Percentiles rank a stretch among this genome's conserved stretches.
These are phyloP conservation scores for Chlorophyllum brunneum DNA, from an alignment of 768 basidiomycete genomes.

Conservation along the genomic window DNA sequence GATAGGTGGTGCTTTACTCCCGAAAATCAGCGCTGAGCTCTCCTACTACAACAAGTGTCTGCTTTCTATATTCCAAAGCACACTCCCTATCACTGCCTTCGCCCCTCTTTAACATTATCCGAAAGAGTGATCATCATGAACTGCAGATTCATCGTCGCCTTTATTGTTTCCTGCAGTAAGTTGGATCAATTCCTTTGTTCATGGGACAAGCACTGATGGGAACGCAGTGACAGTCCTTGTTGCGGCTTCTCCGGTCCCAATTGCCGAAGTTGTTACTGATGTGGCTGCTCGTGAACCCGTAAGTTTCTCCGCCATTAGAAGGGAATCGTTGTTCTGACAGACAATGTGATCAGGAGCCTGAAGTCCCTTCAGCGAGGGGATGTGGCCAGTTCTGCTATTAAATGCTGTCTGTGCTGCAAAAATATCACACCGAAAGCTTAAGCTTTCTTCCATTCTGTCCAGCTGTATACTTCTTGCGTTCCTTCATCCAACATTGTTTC, in stretches of 20 bases:
- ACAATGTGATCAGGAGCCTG: neutral
- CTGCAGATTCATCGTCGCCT: neutral
- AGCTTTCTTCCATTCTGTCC: neutral
- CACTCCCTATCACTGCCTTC: too few species aligned
- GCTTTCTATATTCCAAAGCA: too few species aligned
- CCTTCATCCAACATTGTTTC: neutral
- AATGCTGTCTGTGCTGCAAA: neutral
- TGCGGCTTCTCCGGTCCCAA: conserved; percentile 3
- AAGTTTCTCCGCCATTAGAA: neutral
- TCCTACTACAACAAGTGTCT: too few species aligned
- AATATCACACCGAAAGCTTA: neutral
- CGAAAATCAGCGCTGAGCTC: too few species aligned
- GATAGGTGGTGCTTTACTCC: neutral
- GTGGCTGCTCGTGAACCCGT: conserved; percentile 8
- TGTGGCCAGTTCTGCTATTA: conserved; percentile 6
- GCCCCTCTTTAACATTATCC: too few species aligned
- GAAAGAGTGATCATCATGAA: neutral
- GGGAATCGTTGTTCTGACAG: neutral
- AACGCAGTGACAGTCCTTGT: neutral
- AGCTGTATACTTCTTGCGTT: neutral
- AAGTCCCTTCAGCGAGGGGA: neutral
- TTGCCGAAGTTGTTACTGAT: neutral
- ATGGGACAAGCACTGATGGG: neutral
- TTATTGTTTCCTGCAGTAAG: conserved; percentile 10
- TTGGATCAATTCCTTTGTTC: neutral